Evolutionary conservation across 2,329 filamentous ascomycete genomes (phyloP), one percentile per base, ranked within the genome.

Genomic region (Phialophora verrucosa): DNA sequence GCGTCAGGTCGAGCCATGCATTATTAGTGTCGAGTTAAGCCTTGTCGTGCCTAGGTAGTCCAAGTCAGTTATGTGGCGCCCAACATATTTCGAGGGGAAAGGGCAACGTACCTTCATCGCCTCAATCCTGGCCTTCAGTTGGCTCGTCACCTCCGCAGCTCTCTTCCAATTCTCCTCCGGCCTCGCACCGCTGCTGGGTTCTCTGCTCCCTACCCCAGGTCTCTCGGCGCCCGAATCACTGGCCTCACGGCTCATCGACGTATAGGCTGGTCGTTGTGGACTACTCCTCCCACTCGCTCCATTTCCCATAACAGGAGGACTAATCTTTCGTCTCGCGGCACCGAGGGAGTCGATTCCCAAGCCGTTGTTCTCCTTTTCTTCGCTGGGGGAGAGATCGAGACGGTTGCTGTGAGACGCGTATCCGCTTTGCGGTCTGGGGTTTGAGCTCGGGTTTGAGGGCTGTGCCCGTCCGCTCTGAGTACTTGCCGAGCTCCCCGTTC

Each of bases 111-210:
- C 87, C 85, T 98, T 99, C 95, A 99, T 99, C 83, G 95, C 91
- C 83, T 98, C 95, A 78, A 99, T 99, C 77, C 95, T 88, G 60
- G 94, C 93, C 83, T 98, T 99, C 75, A 99, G 79, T 78, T 97
- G 95, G 79, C 93, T 97, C 62, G 95, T 99, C 65, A 99, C 95
- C 82, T 99, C 95, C 1, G 95, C 95, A 20, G 95, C 95, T 72
- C 95, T 85, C 82, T 93, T 96, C 95, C 95, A 99, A 77, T 93
- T 98, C 81, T 99, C 95, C 20, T 89, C 88, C 0, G 88, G 88
- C 55, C 88, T 17, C 79, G 77, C 55, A 57, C 64, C 54, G 72
- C 25, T 29, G 29, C 53, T 78, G 72, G 70, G 76, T 66, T 68
- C 75, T 59, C 55, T 47, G 54, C 65, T 71, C 75, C 63, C 68